Evolutionary conservation across 2,329 filamentous ascomycete genomes (phyloP), one percentile per base, ranked within the genome.

Genomic region (Zymoseptoria ardabiliae): DNA sequence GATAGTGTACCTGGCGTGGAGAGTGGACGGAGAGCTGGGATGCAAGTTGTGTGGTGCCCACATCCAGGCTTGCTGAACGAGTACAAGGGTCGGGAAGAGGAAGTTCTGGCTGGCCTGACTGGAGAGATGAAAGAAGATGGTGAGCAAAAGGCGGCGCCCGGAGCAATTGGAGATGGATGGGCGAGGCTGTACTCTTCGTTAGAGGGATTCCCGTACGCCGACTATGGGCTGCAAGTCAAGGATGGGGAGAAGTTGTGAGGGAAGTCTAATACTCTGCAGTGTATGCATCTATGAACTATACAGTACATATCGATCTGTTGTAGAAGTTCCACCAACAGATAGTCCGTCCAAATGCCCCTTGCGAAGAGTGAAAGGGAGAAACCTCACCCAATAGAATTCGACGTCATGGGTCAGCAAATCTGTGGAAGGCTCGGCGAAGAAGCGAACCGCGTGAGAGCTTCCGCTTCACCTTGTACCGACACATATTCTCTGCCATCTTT

Each of bases 1-100:
- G 94, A 99, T 74, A 90, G 88, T 52, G 92, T 97, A 1, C 90
- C 91, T 0, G 94, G 94, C 3, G 91, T 97, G 2, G 94, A 99
- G 76, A 85, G 91, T 2, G 94, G 91, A 4, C 81, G 94, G 56
- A 84, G 94, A 65, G 94, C 94, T 0, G 93, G 93, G 0, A 97
- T 97, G 93, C 85, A 93, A 65, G 91, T 95, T 11, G 81, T 96
- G 1, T 99, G 94, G 94, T 88, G 85, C 67, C 94, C 94, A 22
- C 91, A 97, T 75, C 84, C 85, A 0, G 89, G 85, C 70, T 77
- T 99, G 56, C 80, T 88, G 75, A 79, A 84, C 56, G 89, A 93
- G 72, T 96, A 90, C 68, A 77, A 79, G 49, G 91, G 89, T 1
- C 82, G 87, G 50, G 91, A 96, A 77, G 82, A 81, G 10, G 84